Evolutionary conservation across 2,329 filamentous ascomycete species (phyloP), one percentile per base, ranked within the genome.

Genomic region (Alternaria sp.): DNA sequence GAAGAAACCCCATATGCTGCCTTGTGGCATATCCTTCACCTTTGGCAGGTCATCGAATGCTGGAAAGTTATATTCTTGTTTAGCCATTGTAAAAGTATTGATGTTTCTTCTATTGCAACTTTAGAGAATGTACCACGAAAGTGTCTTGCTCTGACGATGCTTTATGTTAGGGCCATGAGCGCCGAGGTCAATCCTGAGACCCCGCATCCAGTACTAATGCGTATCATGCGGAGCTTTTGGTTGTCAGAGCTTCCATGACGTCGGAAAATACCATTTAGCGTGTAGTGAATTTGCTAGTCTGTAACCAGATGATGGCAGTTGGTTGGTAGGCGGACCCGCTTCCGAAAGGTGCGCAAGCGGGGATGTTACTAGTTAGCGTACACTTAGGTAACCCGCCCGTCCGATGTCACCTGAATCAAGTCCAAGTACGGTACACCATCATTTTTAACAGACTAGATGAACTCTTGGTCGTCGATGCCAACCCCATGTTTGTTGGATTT

Each of bases 1-100:
- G 34, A 74, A 78, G 46, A 76, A 71, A 0, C 74, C 75, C 75
- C 76, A 78, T 34, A 73, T 61, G 50, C 65, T 76, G 9, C 74
- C 75, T 27, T 77, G 74, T 1, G 76, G 76, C 70, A 75, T 68
- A 5, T 70, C 70, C 22, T 71, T 67, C 5, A 76, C 69, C 50
- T 72, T 74, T 0, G 74, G 74, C 3, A 76, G 56, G 3, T 76
- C 69, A 54, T 78, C 75, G 46, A 78, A 78, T 4, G 71, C 65
- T 8, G 74, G 74, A 18, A 78, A 75, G 10, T 68, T 60, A 22
- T 69, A 64, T 25, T 69, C 63, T 36, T 57, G 50, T 11, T 59
- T 46, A 18, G 22, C 64, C 67, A 61, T 61, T n/a, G 11, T 53
- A 0, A 41, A 2, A 7, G 8, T 32, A 36, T 14, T 5, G 12